Evolutionary conservation across 495 filamentous ascomycete genomes (phyloP).

Genomic region (Xanthoparmelia taractica): DNA sequence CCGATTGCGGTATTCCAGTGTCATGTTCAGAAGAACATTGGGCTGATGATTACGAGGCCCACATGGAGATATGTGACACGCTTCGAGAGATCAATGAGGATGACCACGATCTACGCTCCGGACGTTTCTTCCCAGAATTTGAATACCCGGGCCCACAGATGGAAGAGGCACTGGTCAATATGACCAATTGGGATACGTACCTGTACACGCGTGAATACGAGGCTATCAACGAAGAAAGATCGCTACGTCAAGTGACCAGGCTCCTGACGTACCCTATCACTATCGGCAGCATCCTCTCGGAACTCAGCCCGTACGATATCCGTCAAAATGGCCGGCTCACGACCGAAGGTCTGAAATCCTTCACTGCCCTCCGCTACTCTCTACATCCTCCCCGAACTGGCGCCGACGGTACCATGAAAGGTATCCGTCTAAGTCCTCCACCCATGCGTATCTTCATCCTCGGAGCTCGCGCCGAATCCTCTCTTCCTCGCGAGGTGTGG

Average conservation of each 20-base stretch:
- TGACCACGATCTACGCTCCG: constrained; percentile 87
- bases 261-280: constrained; percentile 91
- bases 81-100: constrained; percentile 93
- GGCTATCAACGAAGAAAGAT: constrained; percentile 80
- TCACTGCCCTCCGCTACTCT: constrained; percentile 83
- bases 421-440: constrained; percentile 72
- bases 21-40: constrained; percentile 92
- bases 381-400: constrained; percentile 81
- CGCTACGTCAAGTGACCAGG: constrained; percentile 81
- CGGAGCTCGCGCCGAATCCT: constrained; percentile 92
- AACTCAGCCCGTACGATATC: constrained; percentile 84
- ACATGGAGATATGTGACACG: constrained; percentile 86
- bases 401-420: constrained; percentile 63
- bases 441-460: constrained; percentile 89
- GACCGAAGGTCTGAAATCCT: constrained; percentile 79
- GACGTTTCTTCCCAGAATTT: constrained; percentile 89
- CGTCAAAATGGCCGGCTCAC: constrained; percentile 66
- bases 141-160: constrained; percentile 80
- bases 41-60: constrained; percentile 86
- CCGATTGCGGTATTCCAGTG: constrained; percentile 89
- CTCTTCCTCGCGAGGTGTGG: constrained; percentile 89
- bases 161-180: constrained; percentile 87
- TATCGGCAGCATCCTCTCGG: constrained; percentile 82
- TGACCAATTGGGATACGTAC: constrained; percentile 98
- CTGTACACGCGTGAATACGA: constrained; percentile 81